Percentiles rank a stretch among this genome's conserved stretches.
phyloP scores from a whole-genome alignment of 768 basidiomycete genomes.

The Tulasnella sp. region DNA sequence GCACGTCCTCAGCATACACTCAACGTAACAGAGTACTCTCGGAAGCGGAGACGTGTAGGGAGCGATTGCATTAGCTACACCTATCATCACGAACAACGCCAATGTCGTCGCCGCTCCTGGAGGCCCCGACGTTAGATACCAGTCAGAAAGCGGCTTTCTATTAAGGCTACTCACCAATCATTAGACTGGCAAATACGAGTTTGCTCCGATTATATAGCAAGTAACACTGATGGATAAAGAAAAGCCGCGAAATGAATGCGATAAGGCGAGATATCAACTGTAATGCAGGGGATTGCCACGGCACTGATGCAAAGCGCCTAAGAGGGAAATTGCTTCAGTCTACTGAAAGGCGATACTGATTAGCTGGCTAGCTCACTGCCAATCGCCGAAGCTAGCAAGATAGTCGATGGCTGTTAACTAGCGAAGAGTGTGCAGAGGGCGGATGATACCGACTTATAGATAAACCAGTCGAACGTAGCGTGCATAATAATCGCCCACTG shows the following conservation, averaged over 20 bases:
- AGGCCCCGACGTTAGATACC: neutral
- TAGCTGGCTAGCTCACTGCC: neutral
- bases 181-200: neutral
- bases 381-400: neutral
- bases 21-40: neutral
- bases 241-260: neutral
- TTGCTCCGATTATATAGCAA: neutral
- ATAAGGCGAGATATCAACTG: neutral
- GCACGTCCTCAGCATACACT: neutral
- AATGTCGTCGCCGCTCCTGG: neutral
- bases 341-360: neutral
- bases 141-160: neutral
- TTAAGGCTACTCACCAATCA: neutral
- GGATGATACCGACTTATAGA: neutral
- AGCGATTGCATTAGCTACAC: neutral
- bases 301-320: neutral
- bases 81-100: neutral
- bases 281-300: neutral
- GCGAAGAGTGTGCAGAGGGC: neutral
- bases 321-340: neutral
- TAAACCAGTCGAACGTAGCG: neutral
- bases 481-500: neutral
- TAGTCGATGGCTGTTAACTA: neutral
- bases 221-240: constrained; percentile 7
- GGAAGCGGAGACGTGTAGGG: neutral